Evolutionary conservation across 257 asterid genomes (phyloP).

Genomic region (Solanum neorickii): DNA sequence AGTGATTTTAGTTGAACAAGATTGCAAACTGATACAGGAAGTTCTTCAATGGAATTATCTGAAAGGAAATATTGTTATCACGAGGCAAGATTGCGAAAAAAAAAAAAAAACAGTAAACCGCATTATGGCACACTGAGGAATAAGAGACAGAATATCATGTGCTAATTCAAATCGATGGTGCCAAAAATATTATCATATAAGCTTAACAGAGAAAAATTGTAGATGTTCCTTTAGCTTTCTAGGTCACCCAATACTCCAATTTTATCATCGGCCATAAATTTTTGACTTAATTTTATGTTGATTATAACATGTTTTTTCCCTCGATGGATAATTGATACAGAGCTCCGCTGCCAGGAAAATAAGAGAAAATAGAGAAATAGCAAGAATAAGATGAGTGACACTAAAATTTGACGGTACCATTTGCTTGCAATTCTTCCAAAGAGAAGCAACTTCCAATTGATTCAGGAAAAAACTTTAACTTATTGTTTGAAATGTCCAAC

Average conservation of each 20-base stretch:
- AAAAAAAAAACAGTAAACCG: neutral
- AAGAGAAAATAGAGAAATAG: neutral
- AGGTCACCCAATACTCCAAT: neutral
- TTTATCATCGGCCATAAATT: neutral
- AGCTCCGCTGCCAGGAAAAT: neutral
- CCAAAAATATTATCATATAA: neutral
- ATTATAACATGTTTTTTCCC: neutral
- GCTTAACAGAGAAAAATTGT: neutral
- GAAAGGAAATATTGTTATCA: neutral
- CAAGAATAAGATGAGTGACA: neutral
- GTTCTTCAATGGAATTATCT: slow-evolving; percentile 81
- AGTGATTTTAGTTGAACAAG: slow-evolving; percentile 83
- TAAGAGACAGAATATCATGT: neutral
- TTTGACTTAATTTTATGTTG: neutral
- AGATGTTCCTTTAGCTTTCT: neutral
- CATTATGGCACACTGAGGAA: neutral
- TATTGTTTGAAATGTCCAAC: slow-evolving; percentile 77
- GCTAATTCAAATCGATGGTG: neutral
- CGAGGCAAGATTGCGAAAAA: neutral
- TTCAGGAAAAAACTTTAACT: slow-evolving; percentile 73
- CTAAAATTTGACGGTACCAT: slow-evolving; percentile 43
- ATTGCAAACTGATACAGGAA: slow-evolving; percentile 77
- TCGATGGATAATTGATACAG: neutral
- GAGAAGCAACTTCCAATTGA: slow-evolving; percentile 95
- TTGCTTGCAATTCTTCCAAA: slow-evolving; percentile 91